phyloP scores from a whole-genome alignment of 1,284 basidiomycete species.

The Leucoagaricus sp. region DNA sequence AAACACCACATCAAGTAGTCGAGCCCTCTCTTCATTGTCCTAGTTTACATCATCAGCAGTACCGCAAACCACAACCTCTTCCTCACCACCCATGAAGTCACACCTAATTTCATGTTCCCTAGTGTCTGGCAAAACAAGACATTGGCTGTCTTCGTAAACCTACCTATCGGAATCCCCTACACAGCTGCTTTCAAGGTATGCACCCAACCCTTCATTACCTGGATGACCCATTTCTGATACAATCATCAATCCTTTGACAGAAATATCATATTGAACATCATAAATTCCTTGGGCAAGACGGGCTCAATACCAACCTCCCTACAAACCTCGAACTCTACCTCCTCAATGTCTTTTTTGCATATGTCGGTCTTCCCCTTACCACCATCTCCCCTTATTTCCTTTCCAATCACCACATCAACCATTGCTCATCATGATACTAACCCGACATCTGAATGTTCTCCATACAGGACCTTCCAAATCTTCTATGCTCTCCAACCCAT shows the following conservation, averaged over 20 bases:
- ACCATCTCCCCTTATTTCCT: too few relatives aligned
- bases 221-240: neutral
- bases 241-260: slow-evolving; percentile 38
- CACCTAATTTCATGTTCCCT: slow-evolving; percentile 88
- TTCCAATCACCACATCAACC: too few relatives aligned
- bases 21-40: slow-evolving; percentile 73
- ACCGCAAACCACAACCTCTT: slow-evolving; percentile 98
- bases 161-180: slow-evolving; percentile 94
- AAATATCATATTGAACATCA: slow-evolving; percentile 95
- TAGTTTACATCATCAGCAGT: slow-evolving; percentile 88
- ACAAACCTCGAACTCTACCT: slow-evolving; percentile 83
- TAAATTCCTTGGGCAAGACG: slow-evolving; percentile 94
- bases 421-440: neutral
- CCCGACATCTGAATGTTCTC: neutral
- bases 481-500: slow-evolving; percentile 95
- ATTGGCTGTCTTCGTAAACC: slow-evolving; percentile 88
- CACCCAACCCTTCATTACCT: slow-evolving; percentile 6
- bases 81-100: slow-evolving; percentile 97
- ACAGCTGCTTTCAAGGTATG: slow-evolving; percentile 93
- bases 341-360: slow-evolving; percentile 96
- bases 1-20: slow-evolving; percentile 37
- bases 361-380: slow-evolving; percentile 32
- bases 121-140: slow-evolving; percentile 83
- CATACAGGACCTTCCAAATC: slow-evolving; percentile 91
- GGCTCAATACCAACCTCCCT: slow-evolving; percentile 94